A percentile compares a stretch with the other conserved stretches of the same genome.
Evolutionary conservation across 1,284 basidiomycete species (phyloP).

Genomic region (Rhizopogon hawkerae): DNA sequence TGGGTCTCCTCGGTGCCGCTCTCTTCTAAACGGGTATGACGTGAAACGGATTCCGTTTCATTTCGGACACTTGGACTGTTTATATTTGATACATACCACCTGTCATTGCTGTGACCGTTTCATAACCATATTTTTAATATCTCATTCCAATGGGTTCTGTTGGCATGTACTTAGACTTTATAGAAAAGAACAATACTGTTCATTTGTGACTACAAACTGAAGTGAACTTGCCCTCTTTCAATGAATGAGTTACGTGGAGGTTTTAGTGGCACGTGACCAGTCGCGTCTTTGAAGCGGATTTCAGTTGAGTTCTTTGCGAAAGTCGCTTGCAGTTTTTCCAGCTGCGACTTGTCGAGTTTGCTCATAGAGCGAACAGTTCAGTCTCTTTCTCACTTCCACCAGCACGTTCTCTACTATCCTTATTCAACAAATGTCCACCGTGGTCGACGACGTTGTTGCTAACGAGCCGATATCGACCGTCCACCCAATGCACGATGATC

Average conservation of each 20-base stretch:
- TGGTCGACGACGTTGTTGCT: neutral
- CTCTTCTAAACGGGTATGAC: conserved; percentile 31
- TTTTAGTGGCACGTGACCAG: conserved; percentile 1
- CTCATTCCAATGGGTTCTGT: conserved; percentile 8
- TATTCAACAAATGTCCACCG: conserved; percentile 7
- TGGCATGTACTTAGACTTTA: neutral
- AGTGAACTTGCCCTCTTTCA: neutral
- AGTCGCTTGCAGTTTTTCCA: conserved; percentile 6
- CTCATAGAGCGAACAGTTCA: conserved; percentile 2
- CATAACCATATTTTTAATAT: conserved; percentile 5
- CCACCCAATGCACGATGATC: neutral
- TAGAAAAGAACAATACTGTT: neutral
- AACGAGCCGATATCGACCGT: conserved; percentile 5
- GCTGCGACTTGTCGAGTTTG: conserved; percentile 3
- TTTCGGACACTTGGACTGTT: conserved; percentile 9
- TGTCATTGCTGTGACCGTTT: conserved; percentile 13
- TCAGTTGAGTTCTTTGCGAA: conserved; percentile 2
- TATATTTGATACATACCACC: conserved; percentile 12
- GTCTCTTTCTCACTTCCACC: neutral
- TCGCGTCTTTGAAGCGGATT: conserved; percentile 5
- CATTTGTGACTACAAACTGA: neutral
- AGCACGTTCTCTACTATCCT: conserved; percentile 11
- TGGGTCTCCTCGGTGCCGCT: conserved; percentile 42
- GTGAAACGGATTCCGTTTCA: conserved; percentile 11
- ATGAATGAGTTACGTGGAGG: too few relatives aligned